These are phyloP conservation scores for Artemisia tridentata DNA, from an alignment of 129 eudicot genomes.

Conservation along the genomic window DNA sequence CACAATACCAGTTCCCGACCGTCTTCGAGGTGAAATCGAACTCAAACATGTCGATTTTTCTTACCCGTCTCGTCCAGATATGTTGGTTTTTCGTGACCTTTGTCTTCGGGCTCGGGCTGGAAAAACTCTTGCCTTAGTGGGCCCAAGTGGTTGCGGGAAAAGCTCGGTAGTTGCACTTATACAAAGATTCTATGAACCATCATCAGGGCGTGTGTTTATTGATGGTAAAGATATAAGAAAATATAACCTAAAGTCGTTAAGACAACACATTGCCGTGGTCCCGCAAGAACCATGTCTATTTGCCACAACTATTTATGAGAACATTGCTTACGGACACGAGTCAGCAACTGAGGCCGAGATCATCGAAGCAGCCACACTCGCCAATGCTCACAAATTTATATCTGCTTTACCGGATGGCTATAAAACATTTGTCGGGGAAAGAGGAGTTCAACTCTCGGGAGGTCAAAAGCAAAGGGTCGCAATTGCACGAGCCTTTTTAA, in stretches of 20 bases:
- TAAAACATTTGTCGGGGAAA: slow-evolving; percentile 77
- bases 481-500: slow-evolving; percentile 75
- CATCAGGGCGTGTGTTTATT: slow-evolving; percentile 74
- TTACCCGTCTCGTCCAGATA: slow-evolving; percentile 84
- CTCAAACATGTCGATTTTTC: slow-evolving; percentile 84
- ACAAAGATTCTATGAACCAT: slow-evolving; percentile 78
- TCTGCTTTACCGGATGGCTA: slow-evolving; percentile 87
- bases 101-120: slow-evolving; percentile 86
- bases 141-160: slow-evolving; percentile 95
- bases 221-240: slow-evolving; percentile 85
- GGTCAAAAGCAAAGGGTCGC: slow-evolving; percentile 93
- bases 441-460: slow-evolving; percentile 85
- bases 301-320: slow-evolving; percentile 76
- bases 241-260: slow-evolving; percentile 67
- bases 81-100: slow-evolving; percentile 63
- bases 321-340: slow-evolving; percentile 81
- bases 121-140: slow-evolving; percentile 87
- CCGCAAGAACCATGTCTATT: slow-evolving; percentile 96
- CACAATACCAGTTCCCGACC: slow-evolving; percentile 62
- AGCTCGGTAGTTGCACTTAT: slow-evolving; percentile 84
- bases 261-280: slow-evolving; percentile 76
- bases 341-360: slow-evolving; percentile 84
- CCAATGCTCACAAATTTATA: slow-evolving; percentile 88
- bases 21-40: slow-evolving; percentile 86
- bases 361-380: slow-evolving; percentile 80